A percentile compares a stretch with the other conserved stretches of the same genome.
Evolutionary conservation across 192 early-diverging fungal genomes (phyloP).

Genomic region (Glomus cerebriforme): DNA sequence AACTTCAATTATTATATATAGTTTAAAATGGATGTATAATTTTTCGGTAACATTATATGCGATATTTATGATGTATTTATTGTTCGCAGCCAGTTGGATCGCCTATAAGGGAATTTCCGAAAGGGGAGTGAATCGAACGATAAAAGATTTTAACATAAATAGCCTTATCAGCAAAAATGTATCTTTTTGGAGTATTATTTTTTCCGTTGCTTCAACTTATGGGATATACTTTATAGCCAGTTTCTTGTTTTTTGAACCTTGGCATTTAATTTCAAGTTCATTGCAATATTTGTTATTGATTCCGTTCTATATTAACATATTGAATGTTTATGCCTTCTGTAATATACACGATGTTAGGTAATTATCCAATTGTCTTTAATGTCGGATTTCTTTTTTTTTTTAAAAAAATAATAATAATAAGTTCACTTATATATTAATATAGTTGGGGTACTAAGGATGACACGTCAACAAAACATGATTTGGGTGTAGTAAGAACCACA

Average conservation of each 20-base stretch:
- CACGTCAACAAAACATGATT: constrained; percentile 50
- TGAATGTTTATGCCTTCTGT: constrained; percentile 63
- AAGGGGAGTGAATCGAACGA: constrained; percentile 3
- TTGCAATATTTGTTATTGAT: constrained; percentile 75
- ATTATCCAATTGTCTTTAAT: background rate
- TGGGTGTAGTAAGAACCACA: constrained; percentile 38
- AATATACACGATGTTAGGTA: constrained; percentile 61
- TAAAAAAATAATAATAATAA: background rate
- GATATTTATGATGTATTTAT: constrained; percentile 53
- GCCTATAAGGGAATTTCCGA: constrained; percentile 45
- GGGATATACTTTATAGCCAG: constrained; percentile 73
- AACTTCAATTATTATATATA: constrained; percentile 33
- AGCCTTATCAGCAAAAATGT: constrained; percentile 39
- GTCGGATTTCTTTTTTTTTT: background rate
- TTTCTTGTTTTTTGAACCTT: constrained; percentile 71
- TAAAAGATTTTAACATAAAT: constrained; percentile 6
- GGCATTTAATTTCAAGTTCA: constrained; percentile 77
- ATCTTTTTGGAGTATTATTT: constrained; percentile 61
- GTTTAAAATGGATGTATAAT: constrained; percentile 55
- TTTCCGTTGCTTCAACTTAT: constrained; percentile 72
- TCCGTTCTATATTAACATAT: constrained; percentile 74
- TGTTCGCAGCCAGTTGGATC: constrained; percentile 54
- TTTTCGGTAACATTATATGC: constrained; percentile 50
- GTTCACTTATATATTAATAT: constrained; percentile 58
- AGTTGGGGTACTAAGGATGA: constrained; percentile 88